Conservation (phyloP, 306 rosid genomes). For the Elaeagnus macrophylla region DNA sequence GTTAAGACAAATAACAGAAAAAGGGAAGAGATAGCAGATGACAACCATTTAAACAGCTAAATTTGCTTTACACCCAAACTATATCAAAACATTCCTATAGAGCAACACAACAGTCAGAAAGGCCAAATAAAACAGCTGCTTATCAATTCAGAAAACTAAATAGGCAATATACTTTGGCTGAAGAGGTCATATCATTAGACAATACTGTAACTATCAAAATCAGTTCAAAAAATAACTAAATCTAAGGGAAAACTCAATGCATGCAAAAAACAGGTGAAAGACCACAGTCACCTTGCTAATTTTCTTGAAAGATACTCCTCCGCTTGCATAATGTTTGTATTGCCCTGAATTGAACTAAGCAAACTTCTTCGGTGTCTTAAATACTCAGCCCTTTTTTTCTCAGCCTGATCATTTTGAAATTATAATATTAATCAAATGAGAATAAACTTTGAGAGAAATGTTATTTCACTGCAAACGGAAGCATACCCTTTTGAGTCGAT, state of each 20-base stretch:
- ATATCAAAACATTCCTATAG: no score
- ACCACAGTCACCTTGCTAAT: conserved; percentile 47
- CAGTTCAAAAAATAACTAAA: no score
- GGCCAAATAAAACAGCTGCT: no score
- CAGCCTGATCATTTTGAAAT: conserved; percentile 44
- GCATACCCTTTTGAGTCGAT: conserved; percentile 69
- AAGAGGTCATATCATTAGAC: no score
- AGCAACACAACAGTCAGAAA: no score
- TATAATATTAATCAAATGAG: neutral
- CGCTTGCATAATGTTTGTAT: conserved; percentile 39
- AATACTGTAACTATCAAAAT: no score
- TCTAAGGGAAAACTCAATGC: neutral
- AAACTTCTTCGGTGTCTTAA: conserved; percentile 62
- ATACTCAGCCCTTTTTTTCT: conserved; percentile 66
- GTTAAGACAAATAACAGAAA: neutral
- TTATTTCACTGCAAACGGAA: conserved; percentile 11
- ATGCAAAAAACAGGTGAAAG: neutral
- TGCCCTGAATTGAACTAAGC: conserved; percentile 27
- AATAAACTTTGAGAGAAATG: conserved; percentile 1
- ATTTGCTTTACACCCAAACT: no score
- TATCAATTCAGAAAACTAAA: no score
- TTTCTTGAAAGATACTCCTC: conserved; percentile 56
- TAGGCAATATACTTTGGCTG: no score
- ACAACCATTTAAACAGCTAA: neutral
- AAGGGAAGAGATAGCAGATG: neutral